Evolutionary conservation across 129 eudicot species (phyloP), one percentile per base, ranked within the genome.

Genomic region (Mikania micrantha): DNA sequence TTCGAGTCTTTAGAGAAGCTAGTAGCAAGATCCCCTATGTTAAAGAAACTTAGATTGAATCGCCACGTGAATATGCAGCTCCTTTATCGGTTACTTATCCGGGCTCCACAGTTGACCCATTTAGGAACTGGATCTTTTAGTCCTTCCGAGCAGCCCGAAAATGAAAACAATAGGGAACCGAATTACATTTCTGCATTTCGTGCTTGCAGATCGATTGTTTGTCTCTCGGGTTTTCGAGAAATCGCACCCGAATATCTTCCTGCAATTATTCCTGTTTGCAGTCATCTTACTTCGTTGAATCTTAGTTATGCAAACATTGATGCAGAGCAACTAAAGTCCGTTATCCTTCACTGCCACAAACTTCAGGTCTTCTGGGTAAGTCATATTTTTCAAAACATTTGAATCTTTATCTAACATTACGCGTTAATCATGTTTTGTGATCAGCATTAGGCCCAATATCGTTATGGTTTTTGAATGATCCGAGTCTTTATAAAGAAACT

Each of bases 281-380:
- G 73, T 74, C 82, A 85, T 74, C 80, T 85, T 29, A 85, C 88
- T 19, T 79, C 87, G 10, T 71, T 85, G 19, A 85, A 85, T 54
- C 77, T 85, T 59, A 85, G 91, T 74, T 85, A 79, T 61, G 87
- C 91, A 64, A 85, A 77, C 69, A 79, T 85, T 45, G 79, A 59
- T 74, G 81, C 87, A 1, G 83, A 60, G 24, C 79, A 85, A 64
- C 52, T 85, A 25, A 85, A 60, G 57, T 45, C 85, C 24, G 81
- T 82, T 38, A 85, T 85, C 11, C 41, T 83, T 45, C 82, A 70
- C 34, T 85, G 91, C 83, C 91, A 79, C 67, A 85, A 82, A 16
- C 91, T 85, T 72, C 85, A 85, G 53, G 78, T 58, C 40, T 79
- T 85, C 58, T 85, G 87, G 91, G 91, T 85, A 77, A 4, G 82